Base-by-base conservation (phyloP, 495 filamentous ascomycete genomes). In the Hypoxylon rickii region DNA sequence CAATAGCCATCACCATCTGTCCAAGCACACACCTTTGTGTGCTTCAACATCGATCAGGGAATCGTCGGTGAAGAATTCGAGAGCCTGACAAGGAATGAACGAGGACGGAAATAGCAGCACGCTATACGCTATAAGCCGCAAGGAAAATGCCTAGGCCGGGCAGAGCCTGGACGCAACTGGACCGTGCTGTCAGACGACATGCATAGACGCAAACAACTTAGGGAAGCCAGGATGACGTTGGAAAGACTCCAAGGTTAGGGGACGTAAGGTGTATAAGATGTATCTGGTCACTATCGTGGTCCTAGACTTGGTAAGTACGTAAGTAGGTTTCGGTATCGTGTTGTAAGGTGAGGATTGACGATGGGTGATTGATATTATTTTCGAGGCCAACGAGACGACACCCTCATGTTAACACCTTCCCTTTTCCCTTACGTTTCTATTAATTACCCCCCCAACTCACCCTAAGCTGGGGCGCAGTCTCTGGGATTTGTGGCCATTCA, bases 1-100 rank as follows among this genome's bases (percentile, higher is more conserved):
- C 69, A 26, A 66, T 55, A n/a, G 61, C 66, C 71, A 72, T 72
- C 50, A 61, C 47, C 45, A 50, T 44, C 62, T 45, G 38, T 61
- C 52, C 41, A 54, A 51, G 45, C 26, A 44, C 49, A 38, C 39
- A 18, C 10, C 17, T 7, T 19, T 26, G 33, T 19, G 50, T 38
- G 29, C 37, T 58, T 58, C 47, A 49, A 49, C 59, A 63, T 63
- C 21, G 21, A 54, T 21, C 21, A 31, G 33, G 29, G 13, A n/a
- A 37, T 3, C 41, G 40, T 16, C 13, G 17, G n/a, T 41, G 15
- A 43, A 19, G 19, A 51, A 39, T 22, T 29, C 39, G 34, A 37
- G 31, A 18, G 29, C n/a, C n/a, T n/a, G n/a, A n/a, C n/a, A n/a
- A n/a, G n/a, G n/a, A n/a, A n/a, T n/a, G n/a, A n/a, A n/a, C n/a